These are phyloP conservation scores for Colletotrichum graminicola DNA, from an alignment of 2,329 filamentous ascomycete genomes.

Conservation along the genomic window DNA sequence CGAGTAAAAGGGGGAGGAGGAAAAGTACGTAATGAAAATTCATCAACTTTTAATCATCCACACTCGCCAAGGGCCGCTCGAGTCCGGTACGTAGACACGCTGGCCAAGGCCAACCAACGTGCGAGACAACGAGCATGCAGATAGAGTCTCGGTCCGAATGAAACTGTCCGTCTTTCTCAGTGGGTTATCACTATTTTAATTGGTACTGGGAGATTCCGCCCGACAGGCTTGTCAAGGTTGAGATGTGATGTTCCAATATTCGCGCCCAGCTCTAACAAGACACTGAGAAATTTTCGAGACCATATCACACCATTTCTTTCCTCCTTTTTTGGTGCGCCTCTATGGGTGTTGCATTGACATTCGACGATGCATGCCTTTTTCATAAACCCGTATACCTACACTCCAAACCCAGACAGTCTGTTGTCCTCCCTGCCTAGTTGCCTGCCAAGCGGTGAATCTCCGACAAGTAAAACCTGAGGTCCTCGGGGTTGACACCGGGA, in stretches of 20 bases:
- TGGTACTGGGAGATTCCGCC: not conserved
- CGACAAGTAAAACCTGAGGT: conserved; percentile 92
- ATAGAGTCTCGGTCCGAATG: not conserved
- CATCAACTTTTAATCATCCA: not conserved
- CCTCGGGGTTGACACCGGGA: conserved; percentile 92
- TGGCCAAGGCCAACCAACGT: not conserved
- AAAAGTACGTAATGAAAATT: conserved; percentile 11
- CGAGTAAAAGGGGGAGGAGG: not conserved
- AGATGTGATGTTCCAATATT: conserved; percentile 11
- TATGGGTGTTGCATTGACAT: not conserved
- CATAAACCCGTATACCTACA: not conserved
- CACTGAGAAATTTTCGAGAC: not conserved
- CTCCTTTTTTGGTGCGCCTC: conserved; percentile 9
- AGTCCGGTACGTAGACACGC: too few species aligned
- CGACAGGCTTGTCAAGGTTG: not conserved
- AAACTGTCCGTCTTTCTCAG: not conserved
- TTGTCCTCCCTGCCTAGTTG: conserved; percentile 45
- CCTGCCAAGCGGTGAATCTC: conserved; percentile 83
- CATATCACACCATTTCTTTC: not conserved
- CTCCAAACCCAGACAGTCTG: not conserved
- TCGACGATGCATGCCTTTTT: conserved; percentile 11
- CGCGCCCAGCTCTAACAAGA: conserved; percentile 25
- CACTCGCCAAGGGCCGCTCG: not conserved
- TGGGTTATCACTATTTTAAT: not conserved
- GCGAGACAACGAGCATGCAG: not conserved